Evolutionary conservation across 805 yeast genomes (phyloP), one percentile per base, ranked within the genome.

Genomic region (Kuraishia molischiana): DNA sequence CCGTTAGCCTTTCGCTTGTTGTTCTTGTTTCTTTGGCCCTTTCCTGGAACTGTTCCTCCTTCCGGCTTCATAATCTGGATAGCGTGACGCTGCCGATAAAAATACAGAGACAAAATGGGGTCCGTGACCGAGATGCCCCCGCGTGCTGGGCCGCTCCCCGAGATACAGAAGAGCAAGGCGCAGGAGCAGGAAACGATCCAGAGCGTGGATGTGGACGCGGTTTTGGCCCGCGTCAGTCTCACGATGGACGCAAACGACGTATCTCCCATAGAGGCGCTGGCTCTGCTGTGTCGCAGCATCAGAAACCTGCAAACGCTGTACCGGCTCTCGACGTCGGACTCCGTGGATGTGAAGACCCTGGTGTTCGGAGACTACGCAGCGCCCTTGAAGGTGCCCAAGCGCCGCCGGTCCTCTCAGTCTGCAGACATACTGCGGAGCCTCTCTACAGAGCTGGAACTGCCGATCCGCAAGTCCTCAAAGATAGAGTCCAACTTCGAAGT

Each of bases 171-270:
- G 31, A 28, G 31, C 13, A 28, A 22, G 8, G 11, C 26, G 11
- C 15, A 17, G 17, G 34, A 9, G 13, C 28, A 18, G 13, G 22
- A n/a, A 4, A 34, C 17, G 22, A 34, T 34, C 24, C 11, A 17
- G 4, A 18, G 19, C 13, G 36, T 34, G 21, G 41, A 73, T 56
- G 24, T 63, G 48, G 50, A 59, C 50, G 45, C 62, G 39, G 38
- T 64, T 53, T 22, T 52, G 24, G 19, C 46, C 17, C 28, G 49
- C 44, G 29, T 56, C 36, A 40, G 42, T 19, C 40, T 39, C 39
- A 34, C 56, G 3, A 40, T 32, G 5, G 33, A 42, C 11, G 20
- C 56, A 11, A 40, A 42, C 8, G 53, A 53, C 10, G 37, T 59
- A 8, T 41, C 38, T 11, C 49, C 59, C 5, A 34, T 45, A n/a